Evolutionary conservation across 2,329 filamentous ascomycete genomes (phyloP).

Genomic region (Epichloe bromicola): DNA sequence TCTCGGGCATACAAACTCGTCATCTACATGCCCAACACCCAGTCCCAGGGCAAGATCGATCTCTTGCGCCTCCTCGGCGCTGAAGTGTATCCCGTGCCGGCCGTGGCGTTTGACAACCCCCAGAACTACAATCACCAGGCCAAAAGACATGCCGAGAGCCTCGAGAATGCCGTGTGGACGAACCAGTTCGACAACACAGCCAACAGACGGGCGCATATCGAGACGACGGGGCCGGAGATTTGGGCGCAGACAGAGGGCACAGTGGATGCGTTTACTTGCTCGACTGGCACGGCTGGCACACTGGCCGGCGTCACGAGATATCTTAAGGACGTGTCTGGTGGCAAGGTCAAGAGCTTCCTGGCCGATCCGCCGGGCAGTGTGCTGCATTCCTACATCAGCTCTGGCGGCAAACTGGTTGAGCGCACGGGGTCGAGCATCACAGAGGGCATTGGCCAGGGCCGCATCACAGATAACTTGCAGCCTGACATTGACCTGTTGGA

Average conservation of each 20-base stretch:
- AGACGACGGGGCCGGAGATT: constrained; percentile 95
- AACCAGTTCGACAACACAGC: constrained; percentile 98
- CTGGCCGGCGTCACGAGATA: constrained; percentile 80
- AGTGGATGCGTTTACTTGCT: constrained; percentile 88
- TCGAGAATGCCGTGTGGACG: constrained; percentile 92
- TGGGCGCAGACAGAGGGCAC: constrained; percentile 82
- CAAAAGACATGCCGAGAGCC: constrained; percentile 67
- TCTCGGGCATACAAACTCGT: constrained; percentile 86
- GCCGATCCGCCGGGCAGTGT: constrained; percentile 92
- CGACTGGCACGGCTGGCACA: constrained; percentile 85
- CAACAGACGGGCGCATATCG: constrained; percentile 86
- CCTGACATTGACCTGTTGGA: constrained; percentile 77
- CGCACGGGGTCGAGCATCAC: constrained; percentile 81
- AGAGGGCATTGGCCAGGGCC: constrained; percentile 93
- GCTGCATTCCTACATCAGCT: constrained; percentile 80
- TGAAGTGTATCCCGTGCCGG: constrained; percentile 90
- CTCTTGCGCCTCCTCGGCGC: constrained; percentile 80
- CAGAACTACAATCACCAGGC: constrained; percentile 98
- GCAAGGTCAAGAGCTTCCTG: constrained; percentile 73
- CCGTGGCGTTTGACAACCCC: constrained; percentile 88
- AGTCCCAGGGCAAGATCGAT: constrained; percentile 96
- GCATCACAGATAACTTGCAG: constrained; percentile 86
- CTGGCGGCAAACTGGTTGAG: constrained; percentile 72
- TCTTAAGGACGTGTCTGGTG: constrained; percentile 69
- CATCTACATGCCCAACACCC: constrained; percentile 99